Evolutionary conservation across 768 basidiomycete species (phyloP).

Genomic region (Termitomyces sp.): DNA sequence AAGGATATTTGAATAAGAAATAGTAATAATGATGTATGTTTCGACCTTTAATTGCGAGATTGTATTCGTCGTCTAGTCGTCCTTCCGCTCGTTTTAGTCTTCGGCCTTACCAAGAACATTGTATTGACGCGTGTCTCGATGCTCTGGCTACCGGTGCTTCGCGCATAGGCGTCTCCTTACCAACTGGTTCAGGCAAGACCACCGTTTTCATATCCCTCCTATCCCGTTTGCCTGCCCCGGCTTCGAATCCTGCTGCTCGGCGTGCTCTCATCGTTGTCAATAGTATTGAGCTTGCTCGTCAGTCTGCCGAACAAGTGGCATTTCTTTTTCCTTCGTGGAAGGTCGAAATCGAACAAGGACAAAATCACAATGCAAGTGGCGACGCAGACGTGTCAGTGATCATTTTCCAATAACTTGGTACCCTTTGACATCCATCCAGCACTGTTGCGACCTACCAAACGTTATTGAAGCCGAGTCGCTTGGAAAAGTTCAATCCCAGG

Average conservation of each 20-base stretch:
- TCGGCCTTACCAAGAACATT: conserved; percentile 86
- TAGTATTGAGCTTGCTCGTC: conserved; percentile 82
- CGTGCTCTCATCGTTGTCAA: conserved; percentile 83
- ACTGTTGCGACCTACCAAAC: conserved; percentile 92
- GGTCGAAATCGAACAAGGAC: conserved; percentile 92
- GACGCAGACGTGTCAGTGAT: conserved; percentile 73
- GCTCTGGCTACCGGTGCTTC: conserved; percentile 64
- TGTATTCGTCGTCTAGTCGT: conserved; percentile 5
- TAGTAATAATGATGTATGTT: conserved; percentile 3
- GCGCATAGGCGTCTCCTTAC: conserved; percentile 79
- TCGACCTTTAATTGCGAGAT: conserved; percentile 1
- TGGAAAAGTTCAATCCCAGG: conserved; percentile 71
- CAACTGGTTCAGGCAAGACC: conserved; percentile 87
- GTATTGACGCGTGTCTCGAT: conserved; percentile 69
- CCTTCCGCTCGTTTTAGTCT: conserved; percentile 30
- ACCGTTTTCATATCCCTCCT: conserved; percentile 86
- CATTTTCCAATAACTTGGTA: neutral
- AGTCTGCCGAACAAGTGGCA: conserved; percentile 72
- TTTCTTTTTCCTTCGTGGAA: conserved; percentile 64
- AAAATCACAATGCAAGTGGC: conserved; percentile 69
- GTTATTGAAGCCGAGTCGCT: conserved; percentile 52
- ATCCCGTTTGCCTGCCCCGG: conserved; percentile 50
- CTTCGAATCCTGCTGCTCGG: conserved; percentile 36
- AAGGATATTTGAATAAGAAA: neutral
- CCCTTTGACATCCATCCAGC: conserved; percentile 29